Evolutionary conservation across 2,329 filamentous ascomycete genomes (phyloP).

Genomic region (Botryosphaeria dothidea): DNA sequence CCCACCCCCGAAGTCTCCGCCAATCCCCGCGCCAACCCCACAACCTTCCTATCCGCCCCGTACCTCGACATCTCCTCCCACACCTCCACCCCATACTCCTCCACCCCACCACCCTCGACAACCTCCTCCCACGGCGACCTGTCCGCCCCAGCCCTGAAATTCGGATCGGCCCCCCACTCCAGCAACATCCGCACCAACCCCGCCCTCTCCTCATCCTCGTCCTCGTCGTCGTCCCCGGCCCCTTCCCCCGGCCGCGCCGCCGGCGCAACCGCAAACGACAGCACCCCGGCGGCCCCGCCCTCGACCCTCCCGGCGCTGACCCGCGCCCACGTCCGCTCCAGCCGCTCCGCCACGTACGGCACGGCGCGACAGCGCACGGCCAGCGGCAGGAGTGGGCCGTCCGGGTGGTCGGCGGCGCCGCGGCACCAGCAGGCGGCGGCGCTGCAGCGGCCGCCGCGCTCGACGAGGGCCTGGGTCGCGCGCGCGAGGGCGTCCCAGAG

Average conservation of each 20-base stretch:
- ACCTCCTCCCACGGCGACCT: conserved; percentile 10
- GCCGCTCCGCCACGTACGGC: background rate
- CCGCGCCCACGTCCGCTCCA: background rate
- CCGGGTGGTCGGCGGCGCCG: background rate
- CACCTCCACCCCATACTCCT: conserved; percentile 27
- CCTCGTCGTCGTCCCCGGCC: background rate
- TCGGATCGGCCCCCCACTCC: conserved; percentile 8
- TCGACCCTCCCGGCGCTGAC: background rate
- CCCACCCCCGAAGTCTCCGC: background rate
- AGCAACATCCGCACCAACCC: background rate
- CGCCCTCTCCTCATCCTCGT: background rate
- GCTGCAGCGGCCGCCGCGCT: background rate
- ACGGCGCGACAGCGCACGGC: background rate
- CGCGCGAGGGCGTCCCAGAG: background rate
- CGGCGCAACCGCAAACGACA: background rate
- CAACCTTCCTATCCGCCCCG: conserved; percentile 24
- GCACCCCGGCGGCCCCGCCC: conserved; percentile 26
- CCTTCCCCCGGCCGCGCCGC: background rate
- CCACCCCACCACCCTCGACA: background rate
- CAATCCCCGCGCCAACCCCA: background rate
- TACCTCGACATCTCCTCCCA: conserved; percentile 32
- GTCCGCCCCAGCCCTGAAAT: background rate
- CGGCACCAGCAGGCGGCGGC: background rate
- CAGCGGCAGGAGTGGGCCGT: background rate
- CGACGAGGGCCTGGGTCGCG: background rate